These are phyloP conservation scores for Coprinellus micaceus DNA, from an alignment of 768 basidiomycete species.

Conservation along the genomic window DNA sequence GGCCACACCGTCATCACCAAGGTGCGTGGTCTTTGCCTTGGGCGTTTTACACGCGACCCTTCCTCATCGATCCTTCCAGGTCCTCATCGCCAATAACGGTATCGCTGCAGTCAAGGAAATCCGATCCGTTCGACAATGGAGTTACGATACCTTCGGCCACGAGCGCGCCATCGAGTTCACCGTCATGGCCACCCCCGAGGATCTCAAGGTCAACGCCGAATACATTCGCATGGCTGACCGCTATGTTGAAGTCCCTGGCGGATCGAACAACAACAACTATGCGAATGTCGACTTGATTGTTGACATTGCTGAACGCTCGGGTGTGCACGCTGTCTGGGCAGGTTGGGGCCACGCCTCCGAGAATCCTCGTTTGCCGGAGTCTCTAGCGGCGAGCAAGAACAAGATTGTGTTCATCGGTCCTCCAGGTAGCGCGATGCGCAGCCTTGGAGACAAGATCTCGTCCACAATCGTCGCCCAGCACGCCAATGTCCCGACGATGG, in stretches of 20 bases:
- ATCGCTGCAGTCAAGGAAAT: conserved; percentile 99
- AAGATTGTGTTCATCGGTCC: conserved; percentile 99
- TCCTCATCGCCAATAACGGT: conserved; percentile 98
- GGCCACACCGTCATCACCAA: conserved; percentile 99
- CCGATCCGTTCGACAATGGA: conserved; percentile 98
- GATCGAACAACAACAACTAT: conserved; percentile 98
- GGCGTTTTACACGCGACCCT: neutral
- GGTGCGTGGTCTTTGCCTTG: conserved; percentile 42
- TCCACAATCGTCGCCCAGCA: conserved; percentile 98
- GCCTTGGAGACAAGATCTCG: conserved; percentile 98
- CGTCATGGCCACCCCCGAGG: conserved; percentile 99
- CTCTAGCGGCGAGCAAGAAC: conserved; percentile 84
- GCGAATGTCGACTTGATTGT: conserved; percentile 99
- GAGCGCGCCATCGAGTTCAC: conserved; percentile 98
- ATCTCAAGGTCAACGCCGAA: conserved; percentile 97
- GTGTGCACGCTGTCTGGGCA: conserved; percentile 99
- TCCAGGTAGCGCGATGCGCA: conserved; percentile 97
- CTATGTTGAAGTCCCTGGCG: conserved; percentile 98
- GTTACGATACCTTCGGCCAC: conserved; percentile 96
- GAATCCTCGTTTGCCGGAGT: conserved; percentile 94
- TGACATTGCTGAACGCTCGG: conserved; percentile 94
- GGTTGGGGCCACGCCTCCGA: conserved; percentile 99
- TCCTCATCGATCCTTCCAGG: conserved; percentile 43
- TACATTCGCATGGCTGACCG: conserved; percentile 99
- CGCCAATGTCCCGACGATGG: conserved; percentile 95